Evolutionary conservation across 2,329 filamentous ascomycete genomes (phyloP).

Genomic region (Aphanoascus verrucosus): DNA sequence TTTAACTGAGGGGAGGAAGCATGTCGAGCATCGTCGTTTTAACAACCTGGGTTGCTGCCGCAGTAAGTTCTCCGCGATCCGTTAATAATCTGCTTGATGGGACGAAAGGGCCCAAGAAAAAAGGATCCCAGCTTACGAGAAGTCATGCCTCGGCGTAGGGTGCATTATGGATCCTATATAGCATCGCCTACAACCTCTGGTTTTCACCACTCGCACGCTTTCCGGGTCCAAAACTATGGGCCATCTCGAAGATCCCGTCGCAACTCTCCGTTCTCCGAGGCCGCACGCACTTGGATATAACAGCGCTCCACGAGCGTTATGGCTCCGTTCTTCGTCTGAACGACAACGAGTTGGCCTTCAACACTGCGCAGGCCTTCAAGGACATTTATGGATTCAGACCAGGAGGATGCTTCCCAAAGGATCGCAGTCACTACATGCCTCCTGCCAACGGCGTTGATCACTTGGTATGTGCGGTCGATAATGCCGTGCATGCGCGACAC

Average conservation of each 20-base stretch:
- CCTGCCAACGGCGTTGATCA: background rate
- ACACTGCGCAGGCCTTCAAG: conserved; percentile 21
- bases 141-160: background rate
- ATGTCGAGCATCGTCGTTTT: no score
- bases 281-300: conserved; percentile 19
- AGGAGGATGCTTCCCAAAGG: conserved; percentile 9
- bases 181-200: conserved; percentile 20
- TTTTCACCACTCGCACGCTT: conserved; percentile 20
- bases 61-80: no score
- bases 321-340: conserved; percentile 24
- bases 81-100: no score
- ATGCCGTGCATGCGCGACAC: conserved; percentile 7
- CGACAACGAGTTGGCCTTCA: conserved; percentile 22
- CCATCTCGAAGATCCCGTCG: conserved; percentile 16
- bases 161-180: background rate
- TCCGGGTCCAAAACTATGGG: conserved; percentile 18
- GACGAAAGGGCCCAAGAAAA: no score
- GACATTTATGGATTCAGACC: conserved; percentile 22
- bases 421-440: background rate
- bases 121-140: background rate
- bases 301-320: conserved; percentile 22
- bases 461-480: conserved; percentile 4
- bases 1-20: no score
- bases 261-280: conserved; percentile 13
- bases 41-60: no score